Percentiles rank a stretch among this genome's conserved stretches.
phyloP scores from a whole-genome alignment of 1,284 basidiomycete genomes.

The Cryptococcus neoformans region DNA sequence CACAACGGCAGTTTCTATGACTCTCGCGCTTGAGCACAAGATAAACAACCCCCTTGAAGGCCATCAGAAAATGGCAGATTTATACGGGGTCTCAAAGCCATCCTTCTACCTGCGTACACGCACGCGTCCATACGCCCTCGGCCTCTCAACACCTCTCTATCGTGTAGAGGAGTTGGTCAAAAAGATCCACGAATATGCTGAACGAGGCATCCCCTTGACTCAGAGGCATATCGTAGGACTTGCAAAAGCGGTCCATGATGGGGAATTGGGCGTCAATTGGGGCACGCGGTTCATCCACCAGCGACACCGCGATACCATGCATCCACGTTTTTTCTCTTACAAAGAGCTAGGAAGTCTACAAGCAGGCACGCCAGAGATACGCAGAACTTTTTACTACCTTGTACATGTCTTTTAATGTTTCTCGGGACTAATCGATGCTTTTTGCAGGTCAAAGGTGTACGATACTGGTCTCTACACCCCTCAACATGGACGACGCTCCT shows the following conservation, averaged over 20 bases:
- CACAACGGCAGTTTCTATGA: no score
- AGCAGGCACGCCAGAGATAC: background rate
- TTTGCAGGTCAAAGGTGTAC: no score
- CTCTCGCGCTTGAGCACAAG: no score
- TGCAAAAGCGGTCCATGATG: background rate
- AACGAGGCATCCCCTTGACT: background rate
- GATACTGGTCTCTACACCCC: no score
- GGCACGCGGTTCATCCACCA: background rate
- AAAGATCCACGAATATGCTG: background rate
- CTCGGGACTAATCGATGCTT: no score
- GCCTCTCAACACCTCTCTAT: background rate
- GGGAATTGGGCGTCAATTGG: background rate
- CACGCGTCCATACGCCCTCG: no score
- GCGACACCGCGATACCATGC: background rate
- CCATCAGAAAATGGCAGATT: no score
- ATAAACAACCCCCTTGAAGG: no score
- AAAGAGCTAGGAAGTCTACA: background rate
- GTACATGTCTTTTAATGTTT: background rate
- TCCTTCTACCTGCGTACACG: no score
- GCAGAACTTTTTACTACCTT: background rate
- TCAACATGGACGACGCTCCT: no score
- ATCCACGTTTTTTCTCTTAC: background rate
- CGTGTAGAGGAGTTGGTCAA: background rate
- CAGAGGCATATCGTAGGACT: background rate
- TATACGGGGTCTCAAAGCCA: no score